Evolutionary conservation across 2,329 filamentous ascomycete genomes (phyloP), one percentile per base, ranked within the genome.

Genomic region (Fusarium sp.): DNA sequence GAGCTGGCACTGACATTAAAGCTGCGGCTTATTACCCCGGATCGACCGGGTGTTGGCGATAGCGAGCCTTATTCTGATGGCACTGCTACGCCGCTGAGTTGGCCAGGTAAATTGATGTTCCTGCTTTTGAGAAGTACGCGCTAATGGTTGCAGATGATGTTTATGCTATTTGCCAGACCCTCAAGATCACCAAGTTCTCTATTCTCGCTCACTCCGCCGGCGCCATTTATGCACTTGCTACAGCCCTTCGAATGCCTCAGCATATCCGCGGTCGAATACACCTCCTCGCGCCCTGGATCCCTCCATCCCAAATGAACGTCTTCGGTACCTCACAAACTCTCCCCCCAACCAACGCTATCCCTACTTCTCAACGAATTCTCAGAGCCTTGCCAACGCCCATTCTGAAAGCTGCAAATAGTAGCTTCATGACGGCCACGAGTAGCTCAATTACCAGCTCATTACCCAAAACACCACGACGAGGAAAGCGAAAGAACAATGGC

Each of bases 221-320:
- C 22, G 96, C 96, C n/a, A 97, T 99, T 59, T 99, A 99, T 80
- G 96, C 96, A 5, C 89, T 99, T 24, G 96, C 96, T 0, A 98
- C 96, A 1, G 96, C 96, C 0, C 87, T 99, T 49, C 93, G 96
- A 49, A 97, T 99, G 90, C 96, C 96, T 8, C 95, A 98, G 78
- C 94, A 98, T 79, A 97, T 99, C 70, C 92, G 95, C 11, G 96
- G 96, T 26, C 92, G 94, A 60, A 96, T 99, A 63, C 96, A 99
- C 82, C 89, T 99, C 6, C 88, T 99, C 14, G 96, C 96, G 2
- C 96, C 96, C 0, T 98, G 95, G 96, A 98, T 99, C 52, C 96
- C 96, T 3, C 96, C 96, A 0, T 98, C 94, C 9, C 95, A 98
- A 80, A 93, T 98, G 87, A 95, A 91, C 60, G 91, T 93, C 24